Evolutionary conservation across 805 yeast species (phyloP), one percentile per base, ranked within the genome.

Genomic region (Yarrowia alimentaria): DNA sequence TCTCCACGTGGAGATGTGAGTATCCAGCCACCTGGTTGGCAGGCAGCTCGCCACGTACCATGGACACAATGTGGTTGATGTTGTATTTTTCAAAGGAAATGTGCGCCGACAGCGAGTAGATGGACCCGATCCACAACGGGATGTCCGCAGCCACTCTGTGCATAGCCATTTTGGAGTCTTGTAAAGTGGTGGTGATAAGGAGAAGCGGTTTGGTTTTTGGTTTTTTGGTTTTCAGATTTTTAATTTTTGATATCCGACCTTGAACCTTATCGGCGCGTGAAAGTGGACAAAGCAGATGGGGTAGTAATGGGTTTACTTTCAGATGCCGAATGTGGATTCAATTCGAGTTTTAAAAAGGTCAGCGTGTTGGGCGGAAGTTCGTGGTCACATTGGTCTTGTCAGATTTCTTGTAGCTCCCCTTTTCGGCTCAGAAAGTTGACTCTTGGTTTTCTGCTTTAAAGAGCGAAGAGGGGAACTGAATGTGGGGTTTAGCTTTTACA

Each of bases 61-160:
- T 75, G 0, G 95, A 82, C 17, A 91, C 64, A 9, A 93, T 77
- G 61, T 84, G 87, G 0, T 87, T 76, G 33, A 93, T 81, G 8
- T 77, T 75, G 57, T 76, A 71, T 17, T 70, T 69, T 22, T 65
- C 67, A 33, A 86, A 65, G 33, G 83, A 79, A 11, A 72, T 65
- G 32, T 68, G 74, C 3, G 78, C 73, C 12, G 75, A 68, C 17
- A 89, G 67, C 0, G 95, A 85, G 45, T 76, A 78, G 16, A 83
- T 69, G 0, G 93, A 79, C 4, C 96, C 89, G 12, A 91, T 65
- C 66, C 80, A 85, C 1, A 91, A 74, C 7, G 51, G 51, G 43
- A 33, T 33, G 24, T 82, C 81, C 19, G 94, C 95, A n/a, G 86
- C 65, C n/a, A 89, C 75, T 60, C 94, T 72, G 51, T 77, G 72